Evolutionary conservation across 1,284 basidiomycete species (phyloP), one percentile per base, ranked within the genome.

Genomic region (Puccinia triticina): DNA sequence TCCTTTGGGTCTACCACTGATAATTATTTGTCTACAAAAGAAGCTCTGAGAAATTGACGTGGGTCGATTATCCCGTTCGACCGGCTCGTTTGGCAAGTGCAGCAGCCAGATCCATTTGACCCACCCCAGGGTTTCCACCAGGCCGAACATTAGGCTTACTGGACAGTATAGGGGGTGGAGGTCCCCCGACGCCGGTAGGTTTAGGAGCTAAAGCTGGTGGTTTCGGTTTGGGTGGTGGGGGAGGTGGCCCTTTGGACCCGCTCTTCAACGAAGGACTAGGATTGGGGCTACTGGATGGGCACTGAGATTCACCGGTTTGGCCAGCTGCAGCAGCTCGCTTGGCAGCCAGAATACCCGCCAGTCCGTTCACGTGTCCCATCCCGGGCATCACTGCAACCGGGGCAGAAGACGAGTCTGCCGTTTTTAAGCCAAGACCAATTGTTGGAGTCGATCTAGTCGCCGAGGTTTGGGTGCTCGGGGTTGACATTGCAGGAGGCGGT

Each of bases 41-140:
- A n/a, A 72, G 18, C 67, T 18, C 12, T 16, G 32, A 34, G 21
- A 66, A 66, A 40, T 64, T 37, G 21, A 40, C 37, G 29, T 50
- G 3, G 48, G 37, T 11, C 1, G 50, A n/a, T 75, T 37, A 77
- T 48, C 61, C 61, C 1, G 50, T 80, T 76, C 80, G 57, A 75
- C 80, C 80, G 37, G 80, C 50, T 32, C 80, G 72, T 59, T 82
- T 76, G 26, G 80, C 80, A 37, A 82, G 87, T 85, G 87, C 88
- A 72, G 93, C 93, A 83, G 93, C 93, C 84, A 95, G 88, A 88
- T 94, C 94, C 88, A 94, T 85, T 86, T 94, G 93, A 34, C 93
- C 91, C 61, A 89, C 66, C 50, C 72, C 82, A 53, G 89, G 89
- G 83, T 88, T 88, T 1, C 88, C 88, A 90, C 86, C 91, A 92